Percentiles rank a stretch among this genome's conserved stretches.
phyloP scores from a whole-genome alignment of 495 filamentous ascomycete species.

The Hypoxylon fuscum region DNA sequence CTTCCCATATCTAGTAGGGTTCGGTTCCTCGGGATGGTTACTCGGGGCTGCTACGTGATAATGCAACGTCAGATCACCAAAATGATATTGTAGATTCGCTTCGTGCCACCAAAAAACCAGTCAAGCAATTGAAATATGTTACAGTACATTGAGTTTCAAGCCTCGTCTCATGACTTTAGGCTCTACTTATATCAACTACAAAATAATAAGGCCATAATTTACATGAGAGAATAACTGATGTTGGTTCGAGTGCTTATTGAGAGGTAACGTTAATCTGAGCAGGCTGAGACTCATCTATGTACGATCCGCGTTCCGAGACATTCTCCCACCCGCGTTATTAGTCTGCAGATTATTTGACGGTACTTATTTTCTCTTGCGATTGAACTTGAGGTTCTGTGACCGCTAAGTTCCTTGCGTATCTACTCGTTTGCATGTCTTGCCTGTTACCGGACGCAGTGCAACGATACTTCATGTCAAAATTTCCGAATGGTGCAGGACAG shows the following conservation, averaged over 20 bases:
- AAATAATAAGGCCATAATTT: no score
- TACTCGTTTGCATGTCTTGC: background rate
- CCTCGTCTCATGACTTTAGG: no score
- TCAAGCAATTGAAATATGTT: no score
- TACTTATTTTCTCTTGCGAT: background rate
- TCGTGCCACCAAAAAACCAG: background rate
- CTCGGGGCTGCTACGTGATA: background rate
- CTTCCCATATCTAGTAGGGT: no score
- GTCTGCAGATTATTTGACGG: no score
- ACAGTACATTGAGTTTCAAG: no score
- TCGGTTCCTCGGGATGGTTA: no score
- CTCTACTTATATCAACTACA: no score
- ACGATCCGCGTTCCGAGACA: constrained; percentile 12
- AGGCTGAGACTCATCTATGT: background rate
- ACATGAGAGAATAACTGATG: no score
- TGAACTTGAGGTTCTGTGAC: background rate
- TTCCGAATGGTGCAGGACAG: background rate
- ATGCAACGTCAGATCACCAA: background rate
- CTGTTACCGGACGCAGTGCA: background rate
- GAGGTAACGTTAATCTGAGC: background rate
- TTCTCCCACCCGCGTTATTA: background rate
- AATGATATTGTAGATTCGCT: background rate
- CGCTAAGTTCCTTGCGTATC: no score
- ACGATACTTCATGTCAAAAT: background rate
- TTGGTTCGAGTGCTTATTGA: no score